These are phyloP conservation scores for Pseudocercospora fijiensis DNA, from an alignment of 2,329 filamentous ascomycete genomes.

Conservation along the genomic window DNA sequence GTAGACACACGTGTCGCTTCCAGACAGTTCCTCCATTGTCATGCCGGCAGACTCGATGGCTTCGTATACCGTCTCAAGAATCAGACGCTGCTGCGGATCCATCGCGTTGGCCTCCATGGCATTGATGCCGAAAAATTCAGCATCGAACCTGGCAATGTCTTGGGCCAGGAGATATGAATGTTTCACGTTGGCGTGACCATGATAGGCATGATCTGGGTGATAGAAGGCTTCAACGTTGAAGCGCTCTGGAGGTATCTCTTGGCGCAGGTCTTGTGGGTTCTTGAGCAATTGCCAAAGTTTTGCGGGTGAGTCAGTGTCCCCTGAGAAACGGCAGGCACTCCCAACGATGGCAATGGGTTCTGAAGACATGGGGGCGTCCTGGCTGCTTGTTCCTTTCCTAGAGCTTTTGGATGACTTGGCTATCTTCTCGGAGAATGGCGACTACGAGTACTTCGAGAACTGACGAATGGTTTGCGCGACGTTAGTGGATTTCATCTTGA, in stretches of 20 bases:
- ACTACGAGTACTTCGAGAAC: no score
- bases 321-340: conserved; percentile 22
- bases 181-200: conserved; percentile 21
- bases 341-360: conserved; percentile 26
- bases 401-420: no score
- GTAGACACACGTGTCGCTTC: conserved; percentile 25
- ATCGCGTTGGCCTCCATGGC: conserved; percentile 27
- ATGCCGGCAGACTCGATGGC: conserved; percentile 25
- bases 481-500: no score
- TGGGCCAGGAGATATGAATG: conserved; percentile 28
- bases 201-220: conserved; percentile 22
- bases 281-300: conserved; percentile 29
- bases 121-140: conserved; percentile 28
- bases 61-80: conserved; percentile 29
- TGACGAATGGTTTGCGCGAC: no score
- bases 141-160: conserved; percentile 28
- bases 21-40: conserved; percentile 17
- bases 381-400: no score
- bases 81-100: conserved; percentile 33
- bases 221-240: conserved; percentile 28
- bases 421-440: no score
- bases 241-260: conserved; percentile 24
- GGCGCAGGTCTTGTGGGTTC: conserved; percentile 16
- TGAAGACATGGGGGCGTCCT: no score
- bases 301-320: conserved; percentile 22